Evolutionary conservation across 495 filamentous ascomycete genomes (phyloP).

Genomic region (Aspergillus nidulans): DNA sequence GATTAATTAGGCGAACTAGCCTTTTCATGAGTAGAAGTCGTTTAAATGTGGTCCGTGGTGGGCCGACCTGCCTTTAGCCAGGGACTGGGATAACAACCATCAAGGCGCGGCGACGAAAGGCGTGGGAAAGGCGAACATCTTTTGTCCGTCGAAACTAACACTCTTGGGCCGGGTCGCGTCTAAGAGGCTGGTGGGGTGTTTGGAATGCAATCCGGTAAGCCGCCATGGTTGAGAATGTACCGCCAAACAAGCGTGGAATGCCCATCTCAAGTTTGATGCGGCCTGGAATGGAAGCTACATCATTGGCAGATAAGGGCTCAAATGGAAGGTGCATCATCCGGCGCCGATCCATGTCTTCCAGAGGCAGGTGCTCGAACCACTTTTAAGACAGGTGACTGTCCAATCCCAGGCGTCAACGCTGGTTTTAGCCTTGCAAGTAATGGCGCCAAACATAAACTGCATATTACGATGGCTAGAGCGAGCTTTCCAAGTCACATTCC

Average conservation of each 20-base stretch:
- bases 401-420: background rate
- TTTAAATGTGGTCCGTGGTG: background rate
- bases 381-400: background rate
- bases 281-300: slow-evolving; percentile 27
- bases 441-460: background rate
- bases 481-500: slow-evolving; percentile 18
- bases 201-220: slow-evolving; percentile 29
- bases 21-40: slow-evolving; percentile 15
- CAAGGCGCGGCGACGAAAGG: background rate
- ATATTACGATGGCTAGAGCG: slow-evolving; percentile 12
- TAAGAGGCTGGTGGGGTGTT: slow-evolving; percentile 25
- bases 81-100: background rate
- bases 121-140: background rate
- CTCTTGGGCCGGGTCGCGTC: slow-evolving; percentile 5
- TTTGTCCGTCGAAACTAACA: background rate
- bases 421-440: background rate
- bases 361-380: background rate
- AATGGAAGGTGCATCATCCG: background rate
- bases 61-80: background rate
- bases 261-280: slow-evolving; percentile 13
- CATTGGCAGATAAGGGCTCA: background rate
- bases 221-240: slow-evolving; percentile 31
- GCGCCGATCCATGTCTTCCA: background rate
- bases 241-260: slow-evolving; percentile 19
- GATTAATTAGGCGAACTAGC: slow-evolving; percentile 18